phyloP scores from a whole-genome alignment of 2,329 filamentous ascomycete genomes.

The Elsinoe batatas region DNA sequence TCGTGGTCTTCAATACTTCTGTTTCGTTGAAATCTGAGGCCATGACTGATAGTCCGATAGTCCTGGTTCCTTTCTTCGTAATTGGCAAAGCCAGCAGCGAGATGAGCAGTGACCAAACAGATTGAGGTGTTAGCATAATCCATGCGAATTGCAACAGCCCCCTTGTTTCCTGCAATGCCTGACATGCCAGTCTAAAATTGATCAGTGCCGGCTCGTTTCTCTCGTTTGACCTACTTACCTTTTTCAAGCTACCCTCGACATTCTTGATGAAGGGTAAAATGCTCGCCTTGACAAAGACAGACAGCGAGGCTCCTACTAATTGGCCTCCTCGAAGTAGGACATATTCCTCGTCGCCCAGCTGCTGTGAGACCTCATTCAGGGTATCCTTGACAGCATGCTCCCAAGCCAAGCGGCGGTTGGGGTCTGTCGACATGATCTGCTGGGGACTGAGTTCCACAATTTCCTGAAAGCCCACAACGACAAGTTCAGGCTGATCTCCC shows the following conservation, averaged over 20 bases:
- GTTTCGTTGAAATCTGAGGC: slow-evolving; percentile 83
- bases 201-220: not conserved
- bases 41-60: slow-evolving; percentile 79
- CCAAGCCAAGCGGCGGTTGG: slow-evolving; percentile 74
- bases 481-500: slow-evolving; percentile 66
- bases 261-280: slow-evolving; percentile 79
- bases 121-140: slow-evolving; percentile 88
- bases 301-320: slow-evolving; percentile 84
- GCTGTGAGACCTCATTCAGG: slow-evolving; percentile 61
- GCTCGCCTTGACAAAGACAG: slow-evolving; percentile 79
- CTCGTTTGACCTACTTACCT: slow-evolving; percentile 31
- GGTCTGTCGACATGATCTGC: slow-evolving; percentile 98
- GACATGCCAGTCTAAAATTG: slow-evolving; percentile 61
- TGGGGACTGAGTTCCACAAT: slow-evolving; percentile 97
- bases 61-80: slow-evolving; percentile 94
- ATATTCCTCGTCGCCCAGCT: slow-evolving; percentile 63
- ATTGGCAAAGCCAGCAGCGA: slow-evolving; percentile 92
- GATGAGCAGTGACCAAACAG: slow-evolving; percentile 91
- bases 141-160: slow-evolving; percentile 89
- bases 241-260: slow-evolving; percentile 92
- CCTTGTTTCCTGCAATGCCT: slow-evolving; percentile 96
- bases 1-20: slow-evolving; percentile 85
- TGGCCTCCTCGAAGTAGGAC: slow-evolving; percentile 85
- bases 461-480: slow-evolving; percentile 90
- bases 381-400: slow-evolving; percentile 69